Evolutionary conservation across 306 rosid species (phyloP), one percentile per base, ranked within the genome.

Genomic region (Prunus armeniaca): DNA sequence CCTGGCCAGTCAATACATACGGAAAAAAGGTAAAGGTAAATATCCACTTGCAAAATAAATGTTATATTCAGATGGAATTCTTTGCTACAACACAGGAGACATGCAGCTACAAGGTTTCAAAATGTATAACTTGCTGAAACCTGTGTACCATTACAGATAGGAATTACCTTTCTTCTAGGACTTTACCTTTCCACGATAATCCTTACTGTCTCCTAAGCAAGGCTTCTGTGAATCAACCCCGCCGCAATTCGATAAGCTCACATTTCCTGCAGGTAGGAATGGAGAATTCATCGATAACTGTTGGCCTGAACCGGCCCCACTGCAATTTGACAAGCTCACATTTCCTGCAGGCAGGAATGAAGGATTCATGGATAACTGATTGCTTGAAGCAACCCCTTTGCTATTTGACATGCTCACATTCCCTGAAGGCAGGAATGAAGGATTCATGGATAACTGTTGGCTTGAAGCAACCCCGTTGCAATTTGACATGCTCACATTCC

Each of bases 171-270:
- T 6, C 32, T 43, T 73, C 72, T 77, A 81, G 27, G 65, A 91
- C 75, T 77, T 89, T 73, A 91, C 87, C 88, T 81, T 72, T 78
- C 83, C 82, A 66, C 73, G 84, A 79, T 84, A 79, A 66, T 84
- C 86, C 79, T 84, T 88, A 34, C 73, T 82, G 76, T 77, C 71
- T 79, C 88, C 87, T 65, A 87, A 69, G 72, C 86, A 76, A 28
- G 77, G 77, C 27, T 47, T 43, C 77, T 60, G 77, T 24, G 93
- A 80, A 85, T 80, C 87, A 72, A 84, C 75, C n/a, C 25, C 55
- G 27, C 49, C 11, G 56, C 79, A 87, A 30, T 62, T 62, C 27
- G 84, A 88, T 57, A 79, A 51, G 68, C 61, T 79, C 67, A 67
- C 43, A n/a, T 75, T 81, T 62, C 71, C 84, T 43, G 34, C 54